These are phyloP conservation scores for Omphalea diandra DNA, from an alignment of 441 rosid genomes.

Conservation along the genomic window DNA sequence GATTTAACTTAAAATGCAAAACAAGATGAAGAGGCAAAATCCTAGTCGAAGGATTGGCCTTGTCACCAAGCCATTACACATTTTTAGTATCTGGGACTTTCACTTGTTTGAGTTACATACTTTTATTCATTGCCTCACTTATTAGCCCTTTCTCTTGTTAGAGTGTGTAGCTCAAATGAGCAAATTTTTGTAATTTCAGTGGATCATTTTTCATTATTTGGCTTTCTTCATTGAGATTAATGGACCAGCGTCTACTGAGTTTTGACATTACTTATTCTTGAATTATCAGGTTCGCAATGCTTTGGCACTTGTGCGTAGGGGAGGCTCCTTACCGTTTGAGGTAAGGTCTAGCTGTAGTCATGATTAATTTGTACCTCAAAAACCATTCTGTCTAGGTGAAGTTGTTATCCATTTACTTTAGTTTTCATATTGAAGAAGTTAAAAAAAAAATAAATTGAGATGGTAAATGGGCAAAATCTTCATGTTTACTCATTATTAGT, in stretches of 20 bases:
- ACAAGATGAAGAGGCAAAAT: too few species aligned
- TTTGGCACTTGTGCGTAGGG: conserved; percentile 23
- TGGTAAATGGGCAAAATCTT: background rate
- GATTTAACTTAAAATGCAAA: too few species aligned
- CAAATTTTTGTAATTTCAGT: background rate
- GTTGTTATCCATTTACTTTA: background rate
- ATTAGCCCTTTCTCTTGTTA: background rate
- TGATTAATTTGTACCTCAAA: too few species aligned
- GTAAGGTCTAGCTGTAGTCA: conserved; percentile 14
- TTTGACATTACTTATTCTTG: background rate
- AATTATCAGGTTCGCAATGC: conserved; percentile 24
- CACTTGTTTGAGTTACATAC: background rate
- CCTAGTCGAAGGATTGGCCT: too few species aligned
- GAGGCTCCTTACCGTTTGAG: conserved; percentile 20
- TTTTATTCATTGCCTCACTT: background rate
- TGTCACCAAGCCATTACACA: too few species aligned
- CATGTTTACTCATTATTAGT: background rate
- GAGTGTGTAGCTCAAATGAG: background rate
- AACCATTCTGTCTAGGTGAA: conserved; percentile 6
- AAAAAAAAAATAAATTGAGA: too few species aligned
- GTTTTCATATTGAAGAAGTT: background rate
- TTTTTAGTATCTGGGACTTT: background rate
- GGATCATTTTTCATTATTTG: background rate
- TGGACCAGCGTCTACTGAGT: too few species aligned
- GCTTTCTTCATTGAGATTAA: background rate